Conservation (phyloP, 495 filamentous ascomycete genomes). For the Hypoxylon fuscum region DNA sequence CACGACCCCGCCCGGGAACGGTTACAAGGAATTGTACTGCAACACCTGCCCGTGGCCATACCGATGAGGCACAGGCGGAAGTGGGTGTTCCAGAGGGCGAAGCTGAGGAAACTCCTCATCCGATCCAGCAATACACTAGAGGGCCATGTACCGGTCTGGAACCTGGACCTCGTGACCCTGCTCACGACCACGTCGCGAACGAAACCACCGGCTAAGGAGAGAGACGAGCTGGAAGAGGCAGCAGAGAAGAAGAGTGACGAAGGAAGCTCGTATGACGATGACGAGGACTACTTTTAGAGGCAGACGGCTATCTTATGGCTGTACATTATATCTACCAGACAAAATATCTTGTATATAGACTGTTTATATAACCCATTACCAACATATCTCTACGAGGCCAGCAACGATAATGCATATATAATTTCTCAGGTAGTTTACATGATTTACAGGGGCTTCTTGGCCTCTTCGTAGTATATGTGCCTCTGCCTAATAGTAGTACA, state of each 20-base stretch:
- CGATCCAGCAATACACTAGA: slow-evolving; percentile 20
- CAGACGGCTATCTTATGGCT: neutral
- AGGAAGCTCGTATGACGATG: slow-evolving; percentile 5
- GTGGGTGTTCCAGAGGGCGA: neutral
- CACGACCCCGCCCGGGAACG: slow-evolving; percentile 22
- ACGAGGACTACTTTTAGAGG: slow-evolving; percentile 17
- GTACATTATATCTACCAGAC: slow-evolving; percentile 9
- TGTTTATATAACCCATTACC: no score
- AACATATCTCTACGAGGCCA: neutral
- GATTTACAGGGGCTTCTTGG: neutral
- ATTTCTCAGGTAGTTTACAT: neutral
- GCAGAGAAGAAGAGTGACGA: neutral
- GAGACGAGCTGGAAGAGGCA: neutral
- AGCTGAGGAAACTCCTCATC: neutral
- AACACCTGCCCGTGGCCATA: slow-evolving; percentile 3
- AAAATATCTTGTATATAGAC: no score
- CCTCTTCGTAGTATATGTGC: neutral
- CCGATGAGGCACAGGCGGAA: slow-evolving; percentile 13
- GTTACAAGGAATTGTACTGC: no score
- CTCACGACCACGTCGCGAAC: slow-evolving; percentile 11
- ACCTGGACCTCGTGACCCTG: slow-evolving; percentile 17
- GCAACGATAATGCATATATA: slow-evolving; percentile 1
- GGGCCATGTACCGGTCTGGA: slow-evolving; percentile 7
- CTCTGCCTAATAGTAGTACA: neutral
- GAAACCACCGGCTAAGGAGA: neutral